phyloP scores from a whole-genome alignment of 2,329 filamentous ascomycete species.

The Trichoderma afroharzianum region DNA sequence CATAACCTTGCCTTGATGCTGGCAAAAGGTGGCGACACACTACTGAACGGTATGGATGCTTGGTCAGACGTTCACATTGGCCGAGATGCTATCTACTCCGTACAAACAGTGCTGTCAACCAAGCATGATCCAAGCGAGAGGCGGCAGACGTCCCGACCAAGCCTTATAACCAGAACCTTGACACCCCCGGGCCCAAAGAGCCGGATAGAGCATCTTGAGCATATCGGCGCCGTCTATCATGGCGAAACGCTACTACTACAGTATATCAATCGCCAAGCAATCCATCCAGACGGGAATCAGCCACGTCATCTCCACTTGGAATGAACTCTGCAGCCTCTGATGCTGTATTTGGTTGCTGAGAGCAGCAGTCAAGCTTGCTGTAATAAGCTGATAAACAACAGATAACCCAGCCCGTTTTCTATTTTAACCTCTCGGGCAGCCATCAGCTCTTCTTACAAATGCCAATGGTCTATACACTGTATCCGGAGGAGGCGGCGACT shows the following conservation, averaged over 20 bases:
- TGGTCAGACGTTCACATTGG: not conserved
- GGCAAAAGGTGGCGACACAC: not conserved
- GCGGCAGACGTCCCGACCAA: conserved; percentile 6
- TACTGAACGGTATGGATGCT: not conserved
- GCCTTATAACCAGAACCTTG: not conserved
- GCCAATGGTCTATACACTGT: not conserved
- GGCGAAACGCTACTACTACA: not conserved
- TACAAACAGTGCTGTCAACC: not conserved
- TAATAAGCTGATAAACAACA: conserved; percentile 11
- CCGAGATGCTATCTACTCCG: not conserved
- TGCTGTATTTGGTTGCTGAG: not conserved
- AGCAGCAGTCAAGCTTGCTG: not conserved
- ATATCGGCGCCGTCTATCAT: not conserved
- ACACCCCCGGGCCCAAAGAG: not conserved
- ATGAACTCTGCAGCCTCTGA: conserved; percentile 4
- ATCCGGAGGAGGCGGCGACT: not conserved
- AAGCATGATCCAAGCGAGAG: not conserved
- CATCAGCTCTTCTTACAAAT: not conserved
- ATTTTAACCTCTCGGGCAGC: not conserved
- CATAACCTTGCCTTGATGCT: not conserved
- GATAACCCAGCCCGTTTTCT: not conserved
- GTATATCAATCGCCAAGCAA: not conserved
- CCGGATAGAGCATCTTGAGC: not conserved
- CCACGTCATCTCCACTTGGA: conserved; percentile 12
- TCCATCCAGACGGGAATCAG: not conserved